phyloP scores from a whole-genome alignment of 495 filamentous ascomycete species.

The Cryomyces minteri region DNA sequence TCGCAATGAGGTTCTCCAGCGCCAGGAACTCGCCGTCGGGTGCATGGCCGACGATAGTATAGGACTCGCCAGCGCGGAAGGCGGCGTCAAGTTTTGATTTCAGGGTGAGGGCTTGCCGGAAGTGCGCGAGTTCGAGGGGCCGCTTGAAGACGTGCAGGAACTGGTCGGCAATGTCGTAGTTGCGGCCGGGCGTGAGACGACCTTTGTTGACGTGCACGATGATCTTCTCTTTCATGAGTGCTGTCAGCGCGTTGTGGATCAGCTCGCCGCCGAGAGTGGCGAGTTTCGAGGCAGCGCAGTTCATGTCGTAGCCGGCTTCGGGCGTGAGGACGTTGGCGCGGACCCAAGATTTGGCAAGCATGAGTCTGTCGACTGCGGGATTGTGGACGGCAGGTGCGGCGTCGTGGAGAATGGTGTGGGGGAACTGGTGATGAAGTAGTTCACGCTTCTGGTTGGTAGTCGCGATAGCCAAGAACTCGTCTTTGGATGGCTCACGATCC shows the following conservation, averaged over 20 bases:
- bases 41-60: slow-evolving; percentile 21
- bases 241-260: slow-evolving; percentile 34
- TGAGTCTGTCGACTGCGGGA: slow-evolving; percentile 16
- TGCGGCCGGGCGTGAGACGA: slow-evolving; percentile 30
- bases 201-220: slow-evolving; percentile 37
- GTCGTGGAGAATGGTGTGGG: neutral
- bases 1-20: slow-evolving; percentile 45
- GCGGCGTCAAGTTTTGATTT: slow-evolving; percentile 21
- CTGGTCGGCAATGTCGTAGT: slow-evolving; percentile 16
- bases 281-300: slow-evolving; percentile 26
- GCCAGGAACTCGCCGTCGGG: slow-evolving; percentile 53
- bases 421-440: neutral
- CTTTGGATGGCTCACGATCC: slow-evolving; percentile 12
- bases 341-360: slow-evolving; percentile 39
- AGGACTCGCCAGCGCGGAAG: slow-evolving; percentile 16
- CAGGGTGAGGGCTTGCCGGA: slow-evolving; percentile 16
- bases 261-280: slow-evolving; percentile 21
- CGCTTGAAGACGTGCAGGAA: slow-evolving; percentile 13
- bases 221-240: slow-evolving; percentile 38
- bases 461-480: neutral
- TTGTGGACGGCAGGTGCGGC: neutral
- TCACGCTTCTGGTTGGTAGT: neutral
- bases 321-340: slow-evolving; percentile 37
- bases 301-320: slow-evolving; percentile 26
- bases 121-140: slow-evolving; percentile 10